Evolutionary conservation across 2,329 filamentous ascomycete species (phyloP).

Genomic region (Sarocladium strictum): DNA sequence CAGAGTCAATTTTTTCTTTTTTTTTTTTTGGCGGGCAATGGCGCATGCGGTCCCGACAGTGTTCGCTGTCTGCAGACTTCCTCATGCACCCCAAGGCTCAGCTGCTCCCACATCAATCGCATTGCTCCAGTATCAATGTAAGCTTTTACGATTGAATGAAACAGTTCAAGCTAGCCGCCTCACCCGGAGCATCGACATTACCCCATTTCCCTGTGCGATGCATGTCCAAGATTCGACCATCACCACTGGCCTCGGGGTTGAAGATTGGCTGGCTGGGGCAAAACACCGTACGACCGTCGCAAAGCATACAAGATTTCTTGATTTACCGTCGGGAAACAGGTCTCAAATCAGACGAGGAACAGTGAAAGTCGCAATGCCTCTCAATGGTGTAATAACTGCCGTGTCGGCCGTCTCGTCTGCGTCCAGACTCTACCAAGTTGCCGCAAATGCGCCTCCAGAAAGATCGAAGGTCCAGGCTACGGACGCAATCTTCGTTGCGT

Average conservation of each 20-base stretch:
- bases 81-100: not conserved
- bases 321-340: too few relatives aligned
- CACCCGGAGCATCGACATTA: not conserved
- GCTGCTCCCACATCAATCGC: too few relatives aligned
- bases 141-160: not conserved
- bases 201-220: not conserved
- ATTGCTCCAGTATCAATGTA: not conserved
- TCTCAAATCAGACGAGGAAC: not conserved
- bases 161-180: not conserved
- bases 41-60: not conserved
- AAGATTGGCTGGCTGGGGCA: not conserved
- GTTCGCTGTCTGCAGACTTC: not conserved
- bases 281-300: not conserved
- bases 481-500: constrained; percentile 4
- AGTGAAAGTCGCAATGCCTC: not conserved
- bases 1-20: too few relatives aligned
- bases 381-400: constrained; percentile 1
- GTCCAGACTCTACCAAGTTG: constrained; percentile 3
- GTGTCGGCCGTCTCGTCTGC: not conserved
- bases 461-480: not conserved
- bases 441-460: not conserved
- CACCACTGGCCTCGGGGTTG: not conserved
- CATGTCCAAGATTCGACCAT: not conserved
- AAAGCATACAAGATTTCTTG: too few relatives aligned
- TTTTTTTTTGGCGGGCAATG: too few relatives aligned